phyloP scores from a whole-genome alignment of 2,329 filamentous ascomycete genomes.

The Knoxdaviesia capensis region DNA sequence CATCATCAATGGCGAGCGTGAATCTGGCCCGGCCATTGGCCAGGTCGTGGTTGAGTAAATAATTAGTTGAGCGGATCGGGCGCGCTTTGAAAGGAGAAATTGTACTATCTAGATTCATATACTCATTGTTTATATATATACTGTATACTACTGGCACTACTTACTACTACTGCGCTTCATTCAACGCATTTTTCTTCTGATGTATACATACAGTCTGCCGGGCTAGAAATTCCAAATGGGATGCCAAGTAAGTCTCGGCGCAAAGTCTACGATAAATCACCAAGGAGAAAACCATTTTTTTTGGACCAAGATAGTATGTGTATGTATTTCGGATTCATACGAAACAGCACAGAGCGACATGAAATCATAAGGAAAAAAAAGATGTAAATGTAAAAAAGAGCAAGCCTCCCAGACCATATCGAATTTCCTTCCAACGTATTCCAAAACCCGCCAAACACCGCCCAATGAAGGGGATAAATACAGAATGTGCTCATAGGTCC shows the following conservation, averaged over 20 bases:
- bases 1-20: conserved; percentile 1
- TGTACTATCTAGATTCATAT: too few species aligned
- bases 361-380: neutral
- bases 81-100: neutral
- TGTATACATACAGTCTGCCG: too few species aligned
- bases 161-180: too few species aligned
- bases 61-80: neutral
- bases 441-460: neutral
- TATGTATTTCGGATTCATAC: too few species aligned
- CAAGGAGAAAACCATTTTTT: too few species aligned
- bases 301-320: too few species aligned
- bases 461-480: neutral
- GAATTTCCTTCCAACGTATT: neutral
- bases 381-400: neutral
- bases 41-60: neutral
- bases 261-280: too few species aligned
- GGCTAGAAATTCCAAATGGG: too few species aligned
- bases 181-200: too few species aligned
- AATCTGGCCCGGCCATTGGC: neutral
- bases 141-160: too few species aligned
- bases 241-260: too few species aligned
- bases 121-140: too few species aligned
- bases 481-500: neutral
- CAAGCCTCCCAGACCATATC: neutral
- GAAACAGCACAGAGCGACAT: neutral